Conservation (phyloP, 116 monocot species). For the Trichopus zeylanicus region DNA sequence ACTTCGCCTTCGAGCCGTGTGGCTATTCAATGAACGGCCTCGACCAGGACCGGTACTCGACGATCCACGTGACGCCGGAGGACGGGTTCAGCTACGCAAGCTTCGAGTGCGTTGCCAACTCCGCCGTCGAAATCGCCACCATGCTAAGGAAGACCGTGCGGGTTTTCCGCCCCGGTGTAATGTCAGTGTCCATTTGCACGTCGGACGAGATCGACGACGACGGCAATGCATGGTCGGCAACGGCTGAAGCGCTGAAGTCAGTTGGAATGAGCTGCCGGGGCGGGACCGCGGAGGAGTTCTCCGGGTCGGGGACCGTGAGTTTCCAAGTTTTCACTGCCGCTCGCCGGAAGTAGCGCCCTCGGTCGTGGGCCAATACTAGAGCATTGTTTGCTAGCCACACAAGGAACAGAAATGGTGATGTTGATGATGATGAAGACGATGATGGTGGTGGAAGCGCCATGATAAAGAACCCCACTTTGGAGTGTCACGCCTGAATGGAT, state of each 20-base stretch:
- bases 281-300: conserved; percentile 26
- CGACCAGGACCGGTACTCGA: conserved; percentile 36
- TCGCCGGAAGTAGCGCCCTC: background rate
- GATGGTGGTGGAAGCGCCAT: conserved; percentile 15
- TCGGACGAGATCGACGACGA: background rate
- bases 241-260: conserved; percentile 16
- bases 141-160: conserved; percentile 17
- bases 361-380: background rate
- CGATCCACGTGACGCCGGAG: conserved; percentile 73
- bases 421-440: no score
- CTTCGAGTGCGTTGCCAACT: conserved; percentile 38
- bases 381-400: conserved; percentile 3
- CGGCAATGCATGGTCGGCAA: background rate
- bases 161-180: conserved; percentile 38
- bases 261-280: conserved; percentile 27
- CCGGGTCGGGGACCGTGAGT: conserved; percentile 28
- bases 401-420: no score
- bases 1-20: conserved; percentile 59
- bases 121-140: conserved; percentile 6
- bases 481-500: conserved; percentile 11
- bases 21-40: conserved; percentile 82
- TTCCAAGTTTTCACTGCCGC: conserved; percentile 37
- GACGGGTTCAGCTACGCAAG: conserved; percentile 72
- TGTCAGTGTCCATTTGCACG: conserved; percentile 40
- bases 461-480: conserved; percentile 12